Base-by-base conservation (phyloP, 768 basidiomycete species). In the Suillus alpinus region DNA sequence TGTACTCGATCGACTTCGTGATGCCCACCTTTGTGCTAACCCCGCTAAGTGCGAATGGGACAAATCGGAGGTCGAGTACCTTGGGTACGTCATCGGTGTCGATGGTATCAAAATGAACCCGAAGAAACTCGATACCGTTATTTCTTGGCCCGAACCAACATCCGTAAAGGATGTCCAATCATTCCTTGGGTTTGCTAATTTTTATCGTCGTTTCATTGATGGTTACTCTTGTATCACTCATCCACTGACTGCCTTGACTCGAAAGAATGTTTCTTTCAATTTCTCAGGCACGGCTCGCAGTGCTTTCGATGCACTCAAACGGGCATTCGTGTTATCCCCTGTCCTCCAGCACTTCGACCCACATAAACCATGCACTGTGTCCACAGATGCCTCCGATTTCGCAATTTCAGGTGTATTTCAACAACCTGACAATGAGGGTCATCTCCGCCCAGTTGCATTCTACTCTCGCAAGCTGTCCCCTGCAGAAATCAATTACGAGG, bases 401-500 rank as follows among this genome's bases (percentile, higher is more conserved):
- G 56, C 60, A 0, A 3, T 57, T 0, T 44, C 41, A 1, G 60
- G 29, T 58, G 62, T 46, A 4, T 57, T 69, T n/a, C 58, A 57
- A 16, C 59, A 64, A 20, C 47, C 64, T n/a, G 44, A 58, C 4
- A 44, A 60, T 4, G 60, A 65, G 16, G 65, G 66, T 8, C 34
- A 14, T 50, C 67, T 70, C 57, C 74, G 72, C 41, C 73, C 76
- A 2, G 57, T 78, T 20, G 70, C 67, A 0, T 80, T 69, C 62
- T 63, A 65, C 51, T 77, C 75, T 5, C 61, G 68, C 6, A 68
- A 52, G 13, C 47, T 77, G 6, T 51, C 68, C 0, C 49, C 63
- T 4, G 65, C 76, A 0, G 76, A 82, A 58, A 57, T 72, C 29
- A 81, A 80, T 65, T 82, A 82, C 63, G 69, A 76, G 26, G 70